phyloP scores from a whole-genome alignment of 164 flowering plant genomes.

The Nymphaea colorata region DNA sequence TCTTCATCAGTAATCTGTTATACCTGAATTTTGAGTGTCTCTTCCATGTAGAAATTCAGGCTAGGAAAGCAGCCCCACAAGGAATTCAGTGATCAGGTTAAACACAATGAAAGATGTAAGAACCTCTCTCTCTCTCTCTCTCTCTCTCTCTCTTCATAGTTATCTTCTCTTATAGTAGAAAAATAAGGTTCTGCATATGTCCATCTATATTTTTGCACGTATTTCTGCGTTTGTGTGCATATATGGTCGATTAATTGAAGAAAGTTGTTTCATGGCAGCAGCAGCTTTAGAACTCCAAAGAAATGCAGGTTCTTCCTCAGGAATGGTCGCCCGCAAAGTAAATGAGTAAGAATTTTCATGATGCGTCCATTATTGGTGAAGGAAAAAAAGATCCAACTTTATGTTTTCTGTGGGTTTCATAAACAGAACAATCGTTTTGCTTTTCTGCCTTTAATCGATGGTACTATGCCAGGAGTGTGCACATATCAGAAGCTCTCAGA shows the following conservation, averaged over 20 bases:
- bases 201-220: neutral
- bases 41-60: slow-evolving; percentile 68
- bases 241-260: neutral
- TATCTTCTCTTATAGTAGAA: too few species aligned
- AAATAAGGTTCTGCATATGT: too few species aligned
- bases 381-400: neutral
- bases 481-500: slow-evolving; percentile 52
- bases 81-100: slow-evolving; percentile 87
- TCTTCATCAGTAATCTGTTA: neutral
- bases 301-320: slow-evolving; percentile 63
- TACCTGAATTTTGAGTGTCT: neutral
- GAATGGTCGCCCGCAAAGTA: slow-evolving; percentile 58
- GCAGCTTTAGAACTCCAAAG: slow-evolving; percentile 72
- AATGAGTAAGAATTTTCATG: slow-evolving; percentile 52
- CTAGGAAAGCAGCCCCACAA: slow-evolving; percentile 99
- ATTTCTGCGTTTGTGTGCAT: neutral
- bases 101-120: slow-evolving; percentile 53
- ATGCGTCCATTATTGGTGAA: neutral
- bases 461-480: slow-evolving; percentile 30
- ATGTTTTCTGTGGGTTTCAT: neutral
- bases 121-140: neutral
- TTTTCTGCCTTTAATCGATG: neutral
- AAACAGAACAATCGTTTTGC: neutral
- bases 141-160: too few species aligned
- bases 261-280: slow-evolving; percentile 18